A percentile compares a stretch with the other conserved stretches of the same genome.
Evolutionary conservation across 2,329 filamentous ascomycete species (phyloP).

Genomic region (Emericellopsis atlantica): DNA sequence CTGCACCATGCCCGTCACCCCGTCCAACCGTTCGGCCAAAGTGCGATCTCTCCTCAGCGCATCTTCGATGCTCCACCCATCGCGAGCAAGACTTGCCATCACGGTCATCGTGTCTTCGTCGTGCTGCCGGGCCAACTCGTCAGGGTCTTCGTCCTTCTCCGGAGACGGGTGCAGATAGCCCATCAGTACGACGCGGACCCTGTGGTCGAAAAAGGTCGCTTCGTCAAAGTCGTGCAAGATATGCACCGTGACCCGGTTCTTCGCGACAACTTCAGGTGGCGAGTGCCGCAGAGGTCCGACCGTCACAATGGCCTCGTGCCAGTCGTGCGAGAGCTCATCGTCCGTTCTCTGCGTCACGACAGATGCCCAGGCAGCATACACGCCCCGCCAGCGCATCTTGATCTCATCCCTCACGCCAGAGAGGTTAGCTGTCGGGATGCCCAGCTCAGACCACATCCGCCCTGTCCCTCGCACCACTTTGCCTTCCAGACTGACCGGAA

Average conservation of each 20-base stretch:
- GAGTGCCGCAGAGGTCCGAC: constrained; percentile 36
- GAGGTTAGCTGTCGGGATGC: constrained; percentile 42
- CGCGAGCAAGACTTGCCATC: constrained; percentile 31
- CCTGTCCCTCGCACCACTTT: constrained; percentile 32
- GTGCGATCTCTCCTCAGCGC: constrained; percentile 27
- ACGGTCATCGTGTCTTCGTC: constrained; percentile 27
- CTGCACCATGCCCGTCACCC: constrained; percentile 35
- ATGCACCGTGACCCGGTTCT: constrained; percentile 38
- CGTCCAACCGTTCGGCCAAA: constrained; percentile 30
- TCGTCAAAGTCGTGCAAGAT: constrained; percentile 38
- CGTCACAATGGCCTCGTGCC: constrained; percentile 48
- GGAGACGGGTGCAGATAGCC: constrained; percentile 36
- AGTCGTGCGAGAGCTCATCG: constrained; percentile 26
- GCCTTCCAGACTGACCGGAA: constrained; percentile 38
- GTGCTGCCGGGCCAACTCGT: constrained; percentile 16
- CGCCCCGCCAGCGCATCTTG: constrained; percentile 39
- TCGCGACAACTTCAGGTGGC: constrained; percentile 29
- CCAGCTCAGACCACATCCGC: constrained; percentile 22
- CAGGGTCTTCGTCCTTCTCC: constrained; percentile 2
- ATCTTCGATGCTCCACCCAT: constrained; percentile 28
- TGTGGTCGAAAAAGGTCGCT: constrained; percentile 24
- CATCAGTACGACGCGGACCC: constrained; percentile 44
- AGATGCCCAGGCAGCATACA: constrained; percentile 54
- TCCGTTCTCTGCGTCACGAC: constrained; percentile 19
- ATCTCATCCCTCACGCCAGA: constrained; percentile 37